A percentile compares a stretch with the other conserved stretches of the same genome.
Conservation (phyloP, 2,329 filamentous ascomycete species). For the Pseudocercospora cruenta region DNA sequence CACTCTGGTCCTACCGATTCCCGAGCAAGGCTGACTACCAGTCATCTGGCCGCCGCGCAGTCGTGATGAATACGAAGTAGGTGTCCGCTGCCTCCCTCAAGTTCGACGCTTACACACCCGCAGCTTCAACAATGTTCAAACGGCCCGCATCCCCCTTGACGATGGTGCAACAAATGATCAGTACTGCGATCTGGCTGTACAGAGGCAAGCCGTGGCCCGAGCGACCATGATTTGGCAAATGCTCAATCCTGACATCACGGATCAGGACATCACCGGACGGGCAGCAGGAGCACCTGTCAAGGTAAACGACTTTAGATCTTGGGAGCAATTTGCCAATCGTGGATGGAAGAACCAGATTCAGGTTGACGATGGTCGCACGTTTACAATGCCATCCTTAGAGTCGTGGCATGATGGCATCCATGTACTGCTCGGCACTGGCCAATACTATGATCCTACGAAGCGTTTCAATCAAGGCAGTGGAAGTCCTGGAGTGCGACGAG, state of each 20-base stretch:
- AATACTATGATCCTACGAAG: background rate
- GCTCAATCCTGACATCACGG: background rate
- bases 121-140: background rate
- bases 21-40: background rate
- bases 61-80: background rate
- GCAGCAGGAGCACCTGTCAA: background rate
- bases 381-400: background rate
- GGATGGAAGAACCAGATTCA: background rate
- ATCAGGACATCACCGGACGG: background rate
- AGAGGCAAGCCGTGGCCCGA: background rate
- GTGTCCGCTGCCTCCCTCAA: background rate
- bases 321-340: background rate
- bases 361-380: background rate
- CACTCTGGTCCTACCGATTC: background rate
- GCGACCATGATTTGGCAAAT: constrained; percentile 2
- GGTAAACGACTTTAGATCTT: background rate
- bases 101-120: background rate
- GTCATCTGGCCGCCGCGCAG: background rate
- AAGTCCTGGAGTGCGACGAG: background rate
- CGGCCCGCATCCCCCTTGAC: background rate
- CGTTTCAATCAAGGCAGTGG: background rate
- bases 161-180: background rate
- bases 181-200: background rate
- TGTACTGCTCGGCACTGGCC: background rate
- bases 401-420: background rate